These are phyloP conservation scores for Aegle marmelos DNA, from an alignment of 345 rosid species.

Conservation along the genomic window DNA sequence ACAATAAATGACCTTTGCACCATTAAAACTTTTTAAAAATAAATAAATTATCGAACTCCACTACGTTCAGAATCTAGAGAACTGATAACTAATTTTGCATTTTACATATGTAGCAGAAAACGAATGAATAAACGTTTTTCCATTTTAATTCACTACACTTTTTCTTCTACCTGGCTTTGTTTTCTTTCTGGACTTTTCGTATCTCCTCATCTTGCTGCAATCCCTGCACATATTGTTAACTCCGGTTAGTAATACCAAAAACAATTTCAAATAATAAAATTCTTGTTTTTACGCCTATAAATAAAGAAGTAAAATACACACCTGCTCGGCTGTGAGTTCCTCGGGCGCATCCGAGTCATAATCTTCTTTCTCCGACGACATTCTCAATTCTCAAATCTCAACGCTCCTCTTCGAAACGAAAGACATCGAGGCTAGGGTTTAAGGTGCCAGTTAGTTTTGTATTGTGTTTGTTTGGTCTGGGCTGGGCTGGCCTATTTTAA, in stretches of 20 bases:
- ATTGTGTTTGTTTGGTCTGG: not conserved
- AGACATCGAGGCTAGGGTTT: conserved; percentile 31
- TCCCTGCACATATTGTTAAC: conserved; percentile 37
- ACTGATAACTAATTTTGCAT: no score
- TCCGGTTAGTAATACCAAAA: not conserved
- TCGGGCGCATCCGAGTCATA: conserved; percentile 71
- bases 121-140: no score
- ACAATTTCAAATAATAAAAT: not conserved
- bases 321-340: conserved; percentile 81
- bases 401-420: not conserved
- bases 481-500: not conserved
- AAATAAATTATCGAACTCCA: not conserved
- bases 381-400: conserved; percentile 12
- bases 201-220: conserved; percentile 55
- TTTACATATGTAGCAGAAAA: no score
- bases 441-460: not conserved
- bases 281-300: not conserved
- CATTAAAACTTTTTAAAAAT: not conserved
- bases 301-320: conserved; percentile 5
- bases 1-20: not conserved
- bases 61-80: not conserved
- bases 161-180: conserved; percentile 44
- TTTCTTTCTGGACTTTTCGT: conserved; percentile 59
- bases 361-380: conserved; percentile 54
- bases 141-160: no score